These are phyloP conservation scores for Taxillus chinensis DNA, from an alignment of 164 flowering plant species.

Conservation along the genomic window DNA sequence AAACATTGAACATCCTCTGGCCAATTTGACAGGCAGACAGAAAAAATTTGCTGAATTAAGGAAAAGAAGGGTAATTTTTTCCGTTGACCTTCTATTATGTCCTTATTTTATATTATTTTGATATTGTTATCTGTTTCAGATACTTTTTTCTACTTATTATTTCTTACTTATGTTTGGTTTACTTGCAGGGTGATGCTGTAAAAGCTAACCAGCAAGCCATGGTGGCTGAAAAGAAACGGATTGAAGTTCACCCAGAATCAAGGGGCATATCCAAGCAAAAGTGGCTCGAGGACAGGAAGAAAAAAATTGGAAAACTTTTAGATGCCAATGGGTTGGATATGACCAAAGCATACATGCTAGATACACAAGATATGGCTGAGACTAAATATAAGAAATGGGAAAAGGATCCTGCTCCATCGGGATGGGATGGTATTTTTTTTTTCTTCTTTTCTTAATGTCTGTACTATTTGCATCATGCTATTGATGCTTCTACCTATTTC, in stretches of 20 bases:
- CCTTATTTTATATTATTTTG: no score
- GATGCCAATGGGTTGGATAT: conserved; percentile 1
- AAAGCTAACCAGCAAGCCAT: not conserved
- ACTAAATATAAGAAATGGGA: conserved; percentile 5
- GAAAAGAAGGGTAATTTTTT: not conserved
- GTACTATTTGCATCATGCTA: not conserved
- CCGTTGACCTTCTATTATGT: not conserved
- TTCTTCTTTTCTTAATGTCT: not conserved
- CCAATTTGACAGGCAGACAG: conserved; percentile 1
- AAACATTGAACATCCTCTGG: not conserved
- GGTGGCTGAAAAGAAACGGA: conserved; percentile 1
- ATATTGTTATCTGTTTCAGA: no score
- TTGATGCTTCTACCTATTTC: no score
- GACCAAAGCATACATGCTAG: not conserved
- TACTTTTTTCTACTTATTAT: not conserved
- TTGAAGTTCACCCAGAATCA: not conserved
- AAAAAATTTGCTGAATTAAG: not conserved
- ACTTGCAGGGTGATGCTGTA: not conserved
- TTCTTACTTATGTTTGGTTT: not conserved
- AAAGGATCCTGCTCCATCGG: conserved; percentile 4
- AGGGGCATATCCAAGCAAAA: conserved; percentile 2
- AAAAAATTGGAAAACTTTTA: not conserved
- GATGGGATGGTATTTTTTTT: conserved; percentile 4
- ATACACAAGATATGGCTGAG: conserved; percentile 4
- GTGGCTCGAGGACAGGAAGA: not conserved